Evolutionary conservation across 768 basidiomycete species (phyloP).

Genomic region (Tricholoma matsutake): DNA sequence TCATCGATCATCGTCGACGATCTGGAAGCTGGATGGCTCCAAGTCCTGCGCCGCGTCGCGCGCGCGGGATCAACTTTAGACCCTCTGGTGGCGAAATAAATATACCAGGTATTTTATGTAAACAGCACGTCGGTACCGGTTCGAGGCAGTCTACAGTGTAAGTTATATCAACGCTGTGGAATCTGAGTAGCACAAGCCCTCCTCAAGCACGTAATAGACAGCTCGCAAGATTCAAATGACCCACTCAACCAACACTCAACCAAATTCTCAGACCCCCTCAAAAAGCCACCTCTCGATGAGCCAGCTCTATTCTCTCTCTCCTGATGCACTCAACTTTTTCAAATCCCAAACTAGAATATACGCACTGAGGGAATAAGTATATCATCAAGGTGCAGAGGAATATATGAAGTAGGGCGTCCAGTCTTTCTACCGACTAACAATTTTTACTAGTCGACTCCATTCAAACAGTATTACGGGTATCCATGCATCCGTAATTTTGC

Average conservation of each 20-base stretch:
- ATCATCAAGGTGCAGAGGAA: conserved; percentile 28
- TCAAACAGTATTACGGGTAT: conserved; percentile 24
- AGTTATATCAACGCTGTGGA: too few relatives aligned
- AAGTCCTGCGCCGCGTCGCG: too few relatives aligned
- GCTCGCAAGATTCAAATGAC: not conserved
- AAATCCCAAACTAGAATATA: conserved; percentile 28
- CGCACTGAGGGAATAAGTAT: conserved; percentile 29
- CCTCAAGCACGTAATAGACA: not conserved
- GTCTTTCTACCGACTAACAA: not conserved
- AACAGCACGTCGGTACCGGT: too few relatives aligned
- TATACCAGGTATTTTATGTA: too few relatives aligned
- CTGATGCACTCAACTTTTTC: conserved; percentile 26
- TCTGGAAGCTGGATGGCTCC: too few relatives aligned
- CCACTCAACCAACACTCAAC: not conserved
- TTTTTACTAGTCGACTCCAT: not conserved
- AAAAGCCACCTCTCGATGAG: conserved; percentile 19
- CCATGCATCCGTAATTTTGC: conserved; percentile 30
- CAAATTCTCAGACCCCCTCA: conserved; percentile 8
- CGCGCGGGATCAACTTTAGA: too few relatives aligned
- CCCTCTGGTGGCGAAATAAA: too few relatives aligned
- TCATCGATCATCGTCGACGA: too few relatives aligned
- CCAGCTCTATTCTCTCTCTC: conserved; percentile 17
- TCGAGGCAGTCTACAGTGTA: too few relatives aligned
- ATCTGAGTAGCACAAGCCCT: too few relatives aligned
- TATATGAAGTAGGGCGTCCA: conserved; percentile 21